Conservation (phyloP, 352 stramenopile species). For the Phytophthora multivora region DNA sequence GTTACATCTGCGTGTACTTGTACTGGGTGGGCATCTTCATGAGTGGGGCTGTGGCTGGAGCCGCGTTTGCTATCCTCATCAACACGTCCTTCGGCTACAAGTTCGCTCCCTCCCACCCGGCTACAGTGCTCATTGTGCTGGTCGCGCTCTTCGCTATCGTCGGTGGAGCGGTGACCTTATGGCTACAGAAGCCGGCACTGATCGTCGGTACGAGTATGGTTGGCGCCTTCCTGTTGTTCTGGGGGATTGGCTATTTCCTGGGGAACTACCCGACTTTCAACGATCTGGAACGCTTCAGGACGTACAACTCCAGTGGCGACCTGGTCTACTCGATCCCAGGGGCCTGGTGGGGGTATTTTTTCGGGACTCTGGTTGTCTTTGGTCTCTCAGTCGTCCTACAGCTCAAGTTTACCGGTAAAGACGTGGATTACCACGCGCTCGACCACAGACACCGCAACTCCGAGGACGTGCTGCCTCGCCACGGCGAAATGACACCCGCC, state of each 20-base stretch:
- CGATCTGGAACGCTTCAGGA: slow-evolving; percentile 45
- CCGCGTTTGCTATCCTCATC: slow-evolving; percentile 60
- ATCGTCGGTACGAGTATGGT: slow-evolving; percentile 55
- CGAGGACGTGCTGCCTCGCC: slow-evolving; percentile 17
- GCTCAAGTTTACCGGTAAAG: slow-evolving; percentile 44
- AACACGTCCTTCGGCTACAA: slow-evolving; percentile 59
- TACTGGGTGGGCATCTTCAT: slow-evolving; percentile 63
- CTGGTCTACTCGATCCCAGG: slow-evolving; percentile 46
- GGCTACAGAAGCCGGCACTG: slow-evolving; percentile 62
- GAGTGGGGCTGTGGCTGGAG: slow-evolving; percentile 56
- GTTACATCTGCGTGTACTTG: slow-evolving; percentile 53
- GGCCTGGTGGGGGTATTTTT: slow-evolving; percentile 69
- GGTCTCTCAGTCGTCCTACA: slow-evolving; percentile 54
- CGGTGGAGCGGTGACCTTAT: slow-evolving; percentile 46
- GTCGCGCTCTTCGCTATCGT: slow-evolving; percentile 51
- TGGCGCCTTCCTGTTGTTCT: slow-evolving; percentile 48
- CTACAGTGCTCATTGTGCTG: slow-evolving; percentile 57
- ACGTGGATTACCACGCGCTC: slow-evolving; percentile 43
- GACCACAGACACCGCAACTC: slow-evolving; percentile 14
- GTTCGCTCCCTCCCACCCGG: slow-evolving; percentile 59
- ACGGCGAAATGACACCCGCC: slow-evolving; percentile 16
- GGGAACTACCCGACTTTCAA: slow-evolving; percentile 64
- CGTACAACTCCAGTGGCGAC: slow-evolving; percentile 37
- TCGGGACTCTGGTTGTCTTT: slow-evolving; percentile 54
- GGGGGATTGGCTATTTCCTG: slow-evolving; percentile 67